phyloP scores from a whole-genome alignment of 1,284 basidiomycete species.

The Rhodotorula sp. region DNA sequence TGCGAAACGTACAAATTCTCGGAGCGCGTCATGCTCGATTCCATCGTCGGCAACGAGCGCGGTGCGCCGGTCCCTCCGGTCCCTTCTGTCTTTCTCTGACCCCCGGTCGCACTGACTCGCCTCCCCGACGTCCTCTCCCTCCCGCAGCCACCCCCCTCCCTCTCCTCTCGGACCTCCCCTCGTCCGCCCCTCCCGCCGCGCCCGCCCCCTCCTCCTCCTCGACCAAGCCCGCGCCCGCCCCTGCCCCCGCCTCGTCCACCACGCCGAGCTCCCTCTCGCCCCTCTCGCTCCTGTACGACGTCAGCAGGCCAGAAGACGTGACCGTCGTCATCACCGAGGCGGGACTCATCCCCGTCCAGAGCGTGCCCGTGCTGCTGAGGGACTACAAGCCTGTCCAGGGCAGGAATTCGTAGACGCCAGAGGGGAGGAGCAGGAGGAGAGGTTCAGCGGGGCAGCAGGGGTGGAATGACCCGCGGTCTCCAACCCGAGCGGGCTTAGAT shows the following conservation, averaged over 20 bases:
- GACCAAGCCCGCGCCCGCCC: slow-evolving; percentile 18
- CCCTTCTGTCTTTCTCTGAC: not conserved
- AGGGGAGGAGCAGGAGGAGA: not conserved
- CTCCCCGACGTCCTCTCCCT: not conserved
- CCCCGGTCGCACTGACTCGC: not conserved
- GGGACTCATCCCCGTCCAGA: slow-evolving; percentile 45
- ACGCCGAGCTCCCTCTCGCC: slow-evolving; percentile 63
- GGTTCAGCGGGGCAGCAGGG: too few relatives aligned
- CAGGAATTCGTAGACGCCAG: slow-evolving; percentile 19
- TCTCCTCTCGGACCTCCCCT: not conserved
- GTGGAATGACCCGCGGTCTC: not conserved
- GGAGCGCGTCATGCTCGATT: slow-evolving; percentile 88
- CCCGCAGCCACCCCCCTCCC: slow-evolving; percentile 1
- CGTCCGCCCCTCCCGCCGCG: slow-evolving; percentile 32
- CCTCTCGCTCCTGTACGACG: slow-evolving; percentile 83
- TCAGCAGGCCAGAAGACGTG: slow-evolving; percentile 83
- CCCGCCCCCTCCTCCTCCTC: slow-evolving; percentile 42
- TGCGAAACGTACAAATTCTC: slow-evolving; percentile 99
- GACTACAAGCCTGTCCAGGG: slow-evolving; percentile 46
- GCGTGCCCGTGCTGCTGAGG: slow-evolving; percentile 45
- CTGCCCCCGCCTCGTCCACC: slow-evolving; percentile 40
- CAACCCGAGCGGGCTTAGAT: not conserved
- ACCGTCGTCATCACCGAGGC: slow-evolving; percentile 94
- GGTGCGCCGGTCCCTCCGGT: slow-evolving; percentile 59
- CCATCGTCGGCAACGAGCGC: slow-evolving; percentile 93